Evolutionary conservation across 768 basidiomycete genomes (phyloP).

Genomic region (Rhodotorula kratochvilovae): DNA sequence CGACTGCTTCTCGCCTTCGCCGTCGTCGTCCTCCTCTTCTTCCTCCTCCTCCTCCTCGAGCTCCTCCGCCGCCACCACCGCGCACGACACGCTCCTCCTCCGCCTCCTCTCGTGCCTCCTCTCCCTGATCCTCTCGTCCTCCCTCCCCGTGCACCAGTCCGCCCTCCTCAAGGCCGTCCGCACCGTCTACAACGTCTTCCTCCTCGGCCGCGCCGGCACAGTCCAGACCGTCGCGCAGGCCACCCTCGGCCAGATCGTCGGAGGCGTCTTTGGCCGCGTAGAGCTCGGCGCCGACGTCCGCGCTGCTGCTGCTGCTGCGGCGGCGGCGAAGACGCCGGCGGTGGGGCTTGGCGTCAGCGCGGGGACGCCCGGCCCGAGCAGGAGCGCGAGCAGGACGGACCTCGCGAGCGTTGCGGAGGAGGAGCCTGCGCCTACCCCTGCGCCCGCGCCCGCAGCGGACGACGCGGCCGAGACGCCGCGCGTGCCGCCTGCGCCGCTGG

Average conservation of each 20-base stretch:
- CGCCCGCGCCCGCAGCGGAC: neutral
- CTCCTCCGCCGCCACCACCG: slow-evolving; percentile 66
- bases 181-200: slow-evolving; percentile 96
- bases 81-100: slow-evolving; percentile 58
- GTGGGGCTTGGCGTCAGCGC: neutral
- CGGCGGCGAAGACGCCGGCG: too few species aligned
- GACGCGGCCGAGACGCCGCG: neutral
- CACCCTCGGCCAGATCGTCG: slow-evolving; percentile 94
- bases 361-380: neutral
- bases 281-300: slow-evolving; percentile 15
- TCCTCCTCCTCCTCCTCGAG: slow-evolving; percentile 91
- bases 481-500: neutral
- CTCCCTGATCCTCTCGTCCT: slow-evolving; percentile 71
- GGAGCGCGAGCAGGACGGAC: slow-evolving; percentile 25
- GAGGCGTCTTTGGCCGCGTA: slow-evolving; percentile 81
- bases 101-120: slow-evolving; percentile 96
- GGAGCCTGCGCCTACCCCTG: neutral
- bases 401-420: slow-evolving; percentile 30
- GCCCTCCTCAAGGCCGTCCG: slow-evolving; percentile 91
- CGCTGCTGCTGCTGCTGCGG: slow-evolving; percentile 2
- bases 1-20: slow-evolving; percentile 43
- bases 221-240: slow-evolving; percentile 99
- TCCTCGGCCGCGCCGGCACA: slow-evolving; percentile 79
- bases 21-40: slow-evolving; percentile 29
- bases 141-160: slow-evolving; percentile 79